phyloP scores from a whole-genome alignment of 257 asterid species.

The Vinca minor region DNA sequence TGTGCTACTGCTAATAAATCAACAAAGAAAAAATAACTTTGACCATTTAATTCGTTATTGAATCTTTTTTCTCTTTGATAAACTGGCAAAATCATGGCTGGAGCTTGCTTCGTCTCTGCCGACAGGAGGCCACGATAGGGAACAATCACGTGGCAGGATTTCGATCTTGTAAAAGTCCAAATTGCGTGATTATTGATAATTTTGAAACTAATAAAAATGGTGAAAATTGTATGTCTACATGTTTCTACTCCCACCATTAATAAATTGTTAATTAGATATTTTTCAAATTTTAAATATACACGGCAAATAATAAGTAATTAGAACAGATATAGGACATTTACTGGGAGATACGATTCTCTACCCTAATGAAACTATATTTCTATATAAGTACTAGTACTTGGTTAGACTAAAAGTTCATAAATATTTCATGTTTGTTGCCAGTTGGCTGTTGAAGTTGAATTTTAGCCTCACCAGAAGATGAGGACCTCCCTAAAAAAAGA shows the following conservation, averaged over 20 bases:
- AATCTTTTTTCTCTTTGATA: not conserved
- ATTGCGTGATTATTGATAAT: slow-evolving; percentile 2
- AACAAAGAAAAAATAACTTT: not conserved
- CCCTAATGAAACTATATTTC: not conserved
- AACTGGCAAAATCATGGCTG: not conserved
- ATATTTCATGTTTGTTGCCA: not conserved
- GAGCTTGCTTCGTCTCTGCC: slow-evolving; percentile 20
- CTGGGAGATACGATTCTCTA: no score
- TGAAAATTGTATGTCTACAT: no score
- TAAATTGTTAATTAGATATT: no score
- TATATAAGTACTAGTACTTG: not conserved
- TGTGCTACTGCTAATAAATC: no score
- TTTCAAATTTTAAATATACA: no score
- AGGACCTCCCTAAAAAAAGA: no score
- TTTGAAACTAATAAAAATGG: not conserved
- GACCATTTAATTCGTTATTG: slow-evolving; percentile 3
- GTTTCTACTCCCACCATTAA: no score
- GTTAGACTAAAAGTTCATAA: not conserved
- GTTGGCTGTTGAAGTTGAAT: not conserved
- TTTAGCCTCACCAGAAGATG: no score
- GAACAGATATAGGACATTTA: no score
- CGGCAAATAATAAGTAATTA: not conserved
- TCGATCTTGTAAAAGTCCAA: not conserved
- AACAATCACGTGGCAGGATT: slow-evolving; percentile 13
- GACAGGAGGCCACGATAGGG: slow-evolving; percentile 16